Evolutionary conservation across 2,329 filamentous ascomycete genomes (phyloP).

Genomic region (Rutstroemia sp.): DNA sequence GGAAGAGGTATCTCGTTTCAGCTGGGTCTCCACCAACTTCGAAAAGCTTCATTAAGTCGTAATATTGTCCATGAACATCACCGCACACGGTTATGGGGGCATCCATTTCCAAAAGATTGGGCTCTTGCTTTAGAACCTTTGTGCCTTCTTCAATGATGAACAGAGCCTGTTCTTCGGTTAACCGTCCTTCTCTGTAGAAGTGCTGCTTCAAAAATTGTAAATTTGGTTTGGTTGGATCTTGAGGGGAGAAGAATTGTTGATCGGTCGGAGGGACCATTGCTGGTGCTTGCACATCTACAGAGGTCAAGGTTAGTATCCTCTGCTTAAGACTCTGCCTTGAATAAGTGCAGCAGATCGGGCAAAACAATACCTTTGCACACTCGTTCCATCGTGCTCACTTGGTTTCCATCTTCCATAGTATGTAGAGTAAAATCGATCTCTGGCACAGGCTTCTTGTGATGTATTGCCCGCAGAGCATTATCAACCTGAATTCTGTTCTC

Average conservation of each 20-base stretch:
- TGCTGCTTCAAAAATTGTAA: constrained; percentile 95
- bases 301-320: constrained; percentile 23
- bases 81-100: constrained; percentile 97
- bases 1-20: constrained; percentile 92
- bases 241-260: constrained; percentile 88
- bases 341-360: constrained; percentile 11
- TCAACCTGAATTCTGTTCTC: constrained; percentile 53
- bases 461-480: constrained; percentile 85
- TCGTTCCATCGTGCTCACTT: constrained; percentile 91
- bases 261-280: constrained; percentile 88
- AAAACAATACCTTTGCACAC: constrained; percentile 84
- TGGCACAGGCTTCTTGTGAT: constrained; percentile 88
- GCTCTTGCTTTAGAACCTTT: constrained; percentile 80
- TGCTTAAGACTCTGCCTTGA: background rate
- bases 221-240: constrained; percentile 81
- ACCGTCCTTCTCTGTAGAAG: constrained; percentile 92
- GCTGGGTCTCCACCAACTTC: constrained; percentile 95
- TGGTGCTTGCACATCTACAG: constrained; percentile 88
- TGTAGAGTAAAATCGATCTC: constrained; percentile 99
- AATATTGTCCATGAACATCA: constrained; percentile 98
- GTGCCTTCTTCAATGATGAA: constrained; percentile 89
- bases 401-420: constrained; percentile 93
- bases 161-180: constrained; percentile 95
- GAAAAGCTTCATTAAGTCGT: constrained; percentile 98
- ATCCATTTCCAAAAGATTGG: constrained; percentile 98